Evolutionary conservation across 2,329 filamentous ascomycete genomes (phyloP).

Genomic region (Macrophomina tecta): DNA sequence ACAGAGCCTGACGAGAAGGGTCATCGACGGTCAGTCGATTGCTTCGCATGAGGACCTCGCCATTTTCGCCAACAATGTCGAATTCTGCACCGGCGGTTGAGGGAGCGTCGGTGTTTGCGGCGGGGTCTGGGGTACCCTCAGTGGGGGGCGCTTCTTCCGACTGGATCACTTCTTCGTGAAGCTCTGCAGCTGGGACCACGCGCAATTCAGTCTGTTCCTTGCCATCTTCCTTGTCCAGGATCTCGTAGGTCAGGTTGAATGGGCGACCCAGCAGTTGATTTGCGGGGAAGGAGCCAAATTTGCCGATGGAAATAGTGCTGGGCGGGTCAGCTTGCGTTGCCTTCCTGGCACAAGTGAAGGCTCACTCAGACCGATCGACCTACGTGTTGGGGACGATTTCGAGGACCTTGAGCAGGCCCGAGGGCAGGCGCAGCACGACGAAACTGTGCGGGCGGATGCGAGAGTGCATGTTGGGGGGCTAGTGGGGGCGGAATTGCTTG

Average conservation of each 20-base stretch:
- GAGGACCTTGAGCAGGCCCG: slow-evolving; percentile 62
- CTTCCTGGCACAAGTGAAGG: slow-evolving; percentile 18
- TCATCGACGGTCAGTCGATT: slow-evolving; percentile 70
- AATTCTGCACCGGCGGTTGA: slow-evolving; percentile 44
- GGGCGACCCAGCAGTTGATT: slow-evolving; percentile 92
- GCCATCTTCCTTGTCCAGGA: slow-evolving; percentile 71
- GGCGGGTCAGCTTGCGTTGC: slow-evolving; percentile 12
- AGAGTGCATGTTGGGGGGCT: slow-evolving; percentile 47
- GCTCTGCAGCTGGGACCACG: slow-evolving; percentile 78
- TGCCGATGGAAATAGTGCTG: slow-evolving; percentile 86
- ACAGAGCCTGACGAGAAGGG: slow-evolving; percentile 74
- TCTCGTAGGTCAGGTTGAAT: slow-evolving; percentile 88
- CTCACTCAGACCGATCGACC: slow-evolving; percentile 48
- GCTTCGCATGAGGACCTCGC: slow-evolving; percentile 61
- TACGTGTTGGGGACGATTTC: slow-evolving; percentile 70
- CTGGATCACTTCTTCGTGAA: slow-evolving; percentile 79
- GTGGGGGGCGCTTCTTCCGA: slow-evolving; percentile 46
- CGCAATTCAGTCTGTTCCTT: slow-evolving; percentile 73
- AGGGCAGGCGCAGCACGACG: slow-evolving; percentile 63
- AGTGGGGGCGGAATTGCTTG: neutral
- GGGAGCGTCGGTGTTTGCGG: slow-evolving; percentile 49
- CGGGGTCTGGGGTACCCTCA: slow-evolving; percentile 36
- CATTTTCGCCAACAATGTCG: slow-evolving; percentile 56
- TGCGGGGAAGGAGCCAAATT: slow-evolving; percentile 88
- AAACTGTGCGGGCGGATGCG: slow-evolving; percentile 57